phyloP scores from a whole-genome alignment of 2,329 filamentous ascomycete genomes.

The Stachybotrys echinatus region DNA sequence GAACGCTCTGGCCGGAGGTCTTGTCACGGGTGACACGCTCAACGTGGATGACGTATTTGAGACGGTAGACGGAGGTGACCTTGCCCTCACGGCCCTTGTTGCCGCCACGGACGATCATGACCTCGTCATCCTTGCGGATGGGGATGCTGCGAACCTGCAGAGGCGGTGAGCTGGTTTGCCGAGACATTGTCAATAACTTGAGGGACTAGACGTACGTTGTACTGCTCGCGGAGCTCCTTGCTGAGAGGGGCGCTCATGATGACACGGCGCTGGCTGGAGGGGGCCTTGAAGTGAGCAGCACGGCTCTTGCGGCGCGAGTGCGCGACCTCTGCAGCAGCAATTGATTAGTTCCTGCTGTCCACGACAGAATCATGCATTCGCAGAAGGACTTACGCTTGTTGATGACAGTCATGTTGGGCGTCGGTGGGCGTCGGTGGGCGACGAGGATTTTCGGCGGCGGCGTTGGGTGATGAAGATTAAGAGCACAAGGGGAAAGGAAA shows the following conservation, averaged over 20 bases:
- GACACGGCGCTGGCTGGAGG: constrained; percentile 86
- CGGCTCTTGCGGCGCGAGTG: constrained; percentile 97
- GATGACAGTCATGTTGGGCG: constrained; percentile 60
- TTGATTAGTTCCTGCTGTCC: constrained; percentile 3
- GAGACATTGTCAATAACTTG: background rate
- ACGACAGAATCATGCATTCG: too few species aligned
- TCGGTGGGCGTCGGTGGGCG: constrained; percentile 22
- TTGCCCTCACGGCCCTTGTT: constrained; percentile 99
- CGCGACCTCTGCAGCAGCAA: constrained; percentile 43
- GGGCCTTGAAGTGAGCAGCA: constrained; percentile 96
- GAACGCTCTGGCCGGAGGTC: constrained; percentile 92
- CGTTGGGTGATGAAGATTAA: constrained; percentile 21
- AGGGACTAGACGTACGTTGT: constrained; percentile 68
- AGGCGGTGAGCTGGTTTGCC: constrained; percentile 3
- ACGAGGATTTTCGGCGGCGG: constrained; percentile 11
- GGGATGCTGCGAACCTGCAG: constrained; percentile 85
- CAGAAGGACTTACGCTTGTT: constrained; percentile 44
- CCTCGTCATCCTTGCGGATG: constrained; percentile 96
- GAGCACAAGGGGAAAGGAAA: too few species aligned
- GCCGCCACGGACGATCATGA: constrained; percentile 83
- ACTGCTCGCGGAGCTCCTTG: constrained; percentile 98
- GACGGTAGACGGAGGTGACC: constrained; percentile 94
- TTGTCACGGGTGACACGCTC: constrained; percentile 97
- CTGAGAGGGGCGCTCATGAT: constrained; percentile 96
- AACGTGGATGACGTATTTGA: constrained; percentile 96